Evolutionary conservation across 495 filamentous ascomycete species (phyloP).

Genomic region (Aspergillus cavernicola): DNA sequence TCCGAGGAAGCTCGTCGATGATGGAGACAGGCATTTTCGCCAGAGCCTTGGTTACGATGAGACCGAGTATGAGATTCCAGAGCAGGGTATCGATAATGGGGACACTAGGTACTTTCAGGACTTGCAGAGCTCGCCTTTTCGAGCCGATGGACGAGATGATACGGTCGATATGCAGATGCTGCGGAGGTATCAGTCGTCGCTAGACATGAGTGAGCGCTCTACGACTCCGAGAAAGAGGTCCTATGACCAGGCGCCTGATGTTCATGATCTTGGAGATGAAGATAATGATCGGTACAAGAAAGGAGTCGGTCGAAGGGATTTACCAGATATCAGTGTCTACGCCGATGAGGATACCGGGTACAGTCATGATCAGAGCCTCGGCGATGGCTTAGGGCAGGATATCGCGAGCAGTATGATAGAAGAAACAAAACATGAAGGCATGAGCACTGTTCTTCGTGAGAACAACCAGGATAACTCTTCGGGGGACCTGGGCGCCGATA

Average conservation of each 20-base stretch:
- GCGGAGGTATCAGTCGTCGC: constrained; percentile 20
- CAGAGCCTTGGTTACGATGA: constrained; percentile 10
- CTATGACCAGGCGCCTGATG: constrained; percentile 36
- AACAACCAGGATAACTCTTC: constrained; percentile 17
- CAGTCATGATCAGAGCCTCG: constrained; percentile 20
- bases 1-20: constrained; percentile 26
- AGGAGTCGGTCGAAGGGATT: constrained; percentile 22
- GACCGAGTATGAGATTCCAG: constrained; percentile 13
- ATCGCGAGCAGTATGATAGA: constrained; percentile 38
- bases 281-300: constrained; percentile 31
- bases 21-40: constrained; percentile 19
- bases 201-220: constrained; percentile 18
- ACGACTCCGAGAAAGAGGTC: constrained; percentile 37
- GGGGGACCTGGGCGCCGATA: constrained; percentile 16
- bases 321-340: constrained; percentile 29
- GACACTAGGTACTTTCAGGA: constrained; percentile 21
- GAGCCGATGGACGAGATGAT: constrained; percentile 30
- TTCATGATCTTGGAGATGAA: constrained; percentile 21
- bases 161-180: constrained; percentile 30
- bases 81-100: constrained; percentile 14
- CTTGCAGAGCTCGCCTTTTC: constrained; percentile 38
- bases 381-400: constrained; percentile 17
- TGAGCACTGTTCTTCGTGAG: constrained; percentile 41
- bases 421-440: constrained; percentile 40
- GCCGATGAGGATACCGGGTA: constrained; percentile 30